Evolutionary conservation across 2,329 filamentous ascomycete species (phyloP).

Genomic region (Colletotrichum paranaense): DNA sequence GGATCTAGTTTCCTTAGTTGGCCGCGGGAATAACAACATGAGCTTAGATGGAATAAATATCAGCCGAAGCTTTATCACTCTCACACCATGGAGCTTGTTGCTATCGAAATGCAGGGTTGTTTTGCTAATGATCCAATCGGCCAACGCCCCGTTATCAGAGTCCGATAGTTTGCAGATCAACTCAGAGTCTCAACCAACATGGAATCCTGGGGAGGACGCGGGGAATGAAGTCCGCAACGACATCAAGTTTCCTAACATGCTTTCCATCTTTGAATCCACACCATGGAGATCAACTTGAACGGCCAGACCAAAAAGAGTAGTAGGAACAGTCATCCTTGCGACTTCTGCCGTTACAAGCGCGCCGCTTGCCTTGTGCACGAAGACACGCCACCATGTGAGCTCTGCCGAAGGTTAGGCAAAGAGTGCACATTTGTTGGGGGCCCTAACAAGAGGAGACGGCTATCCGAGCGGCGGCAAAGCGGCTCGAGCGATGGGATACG

Average conservation of each 20-base stretch:
- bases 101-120: background rate
- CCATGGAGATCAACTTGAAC: slow-evolving; percentile 16
- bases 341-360: slow-evolving; percentile 31
- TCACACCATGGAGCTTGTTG: too few species aligned
- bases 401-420: slow-evolving; percentile 18
- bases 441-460: slow-evolving; percentile 18
- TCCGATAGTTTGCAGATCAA: background rate
- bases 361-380: slow-evolving; percentile 21
- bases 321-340: slow-evolving; percentile 25
- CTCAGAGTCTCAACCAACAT: background rate
- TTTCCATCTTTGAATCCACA: background rate
- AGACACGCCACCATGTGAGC: slow-evolving; percentile 14
- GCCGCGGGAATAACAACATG: background rate
- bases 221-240: slow-evolving; percentile 1
- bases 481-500: background rate
- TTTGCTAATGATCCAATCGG: slow-evolving; percentile 17
- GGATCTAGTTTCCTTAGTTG: slow-evolving; percentile 6
- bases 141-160: slow-evolving; percentile 15
- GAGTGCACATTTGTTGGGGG: slow-evolving; percentile 26
- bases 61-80: background rate
- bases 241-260: background rate
- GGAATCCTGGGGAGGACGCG: slow-evolving; percentile 12
- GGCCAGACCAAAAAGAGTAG: slow-evolving; percentile 1
- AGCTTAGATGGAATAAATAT: background rate
- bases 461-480: slow-evolving; percentile 1